Evolutionary conservation across 2,329 filamentous ascomycete species (phyloP), one percentile per base, ranked within the genome.

Genomic region (Fusarium longipes): DNA sequence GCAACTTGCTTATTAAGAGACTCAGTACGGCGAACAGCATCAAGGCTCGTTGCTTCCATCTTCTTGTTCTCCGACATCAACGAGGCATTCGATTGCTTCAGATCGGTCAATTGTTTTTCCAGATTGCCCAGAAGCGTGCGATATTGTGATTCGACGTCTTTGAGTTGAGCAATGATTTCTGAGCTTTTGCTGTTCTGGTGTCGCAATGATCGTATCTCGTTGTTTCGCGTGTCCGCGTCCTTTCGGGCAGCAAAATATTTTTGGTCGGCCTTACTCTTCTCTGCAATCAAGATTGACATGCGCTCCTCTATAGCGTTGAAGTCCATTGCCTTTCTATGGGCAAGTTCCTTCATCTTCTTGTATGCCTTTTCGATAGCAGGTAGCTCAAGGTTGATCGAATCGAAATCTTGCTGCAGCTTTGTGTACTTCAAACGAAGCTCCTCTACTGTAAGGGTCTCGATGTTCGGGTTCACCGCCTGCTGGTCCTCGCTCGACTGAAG

Each of bases 241-340:
- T 97, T 97, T 84, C 97, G 93, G 10, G 94, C 93, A 2, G 92
- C 93, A 77, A 98, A 98, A 77, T 97, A 99, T 79, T 98, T 98
- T 75, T 98, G 95, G 74, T 99, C 96, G 2, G 95, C 95, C 79
- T 97, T 98, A 68, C 91, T 89, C 82, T 99, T 99, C 79, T 99
- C 93, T 1, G 93, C 92, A 38, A 87, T 88, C 20, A 96, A 81
- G 24, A 91, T 83, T 18, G 87, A 82, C 35, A 95, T 83, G 65
- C 91, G 91, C 57, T 97, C 93, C 79, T 98, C 94, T 75, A 93
- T 82, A 6, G 86, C 83, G 8, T 84, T 82, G 51, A 92, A 88
- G 65, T 97, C 93, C 72, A 91, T 86, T 32, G 97, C 89, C 79
- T 97, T 98, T 81, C 93, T 95, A 50, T 91, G 90, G 9, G 93